Evolutionary conservation across 306 rosid species (phyloP).

Genomic region (Rubus parviflorus): DNA sequence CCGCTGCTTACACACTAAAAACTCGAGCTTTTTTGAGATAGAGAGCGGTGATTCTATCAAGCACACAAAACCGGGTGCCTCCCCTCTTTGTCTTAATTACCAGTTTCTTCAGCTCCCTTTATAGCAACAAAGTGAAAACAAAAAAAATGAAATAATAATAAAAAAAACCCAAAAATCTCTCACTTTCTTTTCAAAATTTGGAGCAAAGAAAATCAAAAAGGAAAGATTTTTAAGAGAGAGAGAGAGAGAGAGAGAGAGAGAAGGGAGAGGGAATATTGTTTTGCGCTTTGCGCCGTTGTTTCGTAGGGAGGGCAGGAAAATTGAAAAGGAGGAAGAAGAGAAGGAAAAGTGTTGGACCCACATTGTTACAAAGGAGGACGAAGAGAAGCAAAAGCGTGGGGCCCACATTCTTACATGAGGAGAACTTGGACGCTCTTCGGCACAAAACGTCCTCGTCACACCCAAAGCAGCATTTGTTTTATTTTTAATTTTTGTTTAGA

Average conservation of each 20-base stretch:
- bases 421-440: slow-evolving; percentile 93
- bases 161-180: neutral
- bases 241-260: neutral
- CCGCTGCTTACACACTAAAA: slow-evolving; percentile 10
- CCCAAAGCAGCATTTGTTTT: slow-evolving; percentile 39
- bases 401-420: slow-evolving; percentile 76
- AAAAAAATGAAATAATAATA: neutral
- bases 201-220: neutral
- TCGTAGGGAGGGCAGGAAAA: slow-evolving; percentile 28
- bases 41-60: slow-evolving; percentile 13
- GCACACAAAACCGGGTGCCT: slow-evolving; percentile 8
- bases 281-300: slow-evolving; percentile 64
- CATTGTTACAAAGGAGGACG: no score
- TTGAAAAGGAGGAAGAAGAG: slow-evolving; percentile 8
- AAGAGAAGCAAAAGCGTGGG: slow-evolving; percentile 32
- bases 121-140: slow-evolving; percentile 15
- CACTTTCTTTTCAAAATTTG: neutral
- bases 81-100: slow-evolving; percentile 1
- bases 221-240: slow-evolving; percentile 26
- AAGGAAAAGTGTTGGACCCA: no score
- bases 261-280: slow-evolving; percentile 2
- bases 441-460: slow-evolving; percentile 62
- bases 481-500: neutral
- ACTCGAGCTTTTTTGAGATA: neutral
- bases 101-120: slow-evolving; percentile 1